These are phyloP conservation scores for Eucalyptus sp. DNA, from an alignment of 345 rosid species.

Conservation along the genomic window DNA sequence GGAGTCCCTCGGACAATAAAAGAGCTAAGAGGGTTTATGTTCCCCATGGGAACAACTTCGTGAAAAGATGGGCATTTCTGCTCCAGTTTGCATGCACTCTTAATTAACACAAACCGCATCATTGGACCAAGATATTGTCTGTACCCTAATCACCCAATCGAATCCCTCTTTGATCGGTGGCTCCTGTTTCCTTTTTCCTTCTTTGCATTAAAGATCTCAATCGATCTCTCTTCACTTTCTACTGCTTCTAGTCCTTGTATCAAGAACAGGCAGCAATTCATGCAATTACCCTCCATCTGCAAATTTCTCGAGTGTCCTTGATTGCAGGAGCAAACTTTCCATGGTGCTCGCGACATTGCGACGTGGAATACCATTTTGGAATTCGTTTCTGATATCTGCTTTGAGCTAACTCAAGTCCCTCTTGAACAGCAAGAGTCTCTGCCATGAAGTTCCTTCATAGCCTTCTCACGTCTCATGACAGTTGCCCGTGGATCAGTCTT, in stretches of 20 bases:
- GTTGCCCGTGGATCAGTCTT: neutral
- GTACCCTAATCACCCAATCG: neutral
- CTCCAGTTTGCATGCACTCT: neutral
- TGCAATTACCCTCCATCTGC: neutral
- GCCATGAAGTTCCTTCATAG: neutral
- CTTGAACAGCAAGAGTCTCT: neutral
- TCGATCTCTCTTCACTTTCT: neutral
- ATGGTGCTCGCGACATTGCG: neutral
- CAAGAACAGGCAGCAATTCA: neutral
- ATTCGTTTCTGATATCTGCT: neutral
- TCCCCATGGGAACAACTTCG: slow-evolving; percentile 5
- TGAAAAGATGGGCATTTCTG: neutral
- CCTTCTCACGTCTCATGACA: neutral
- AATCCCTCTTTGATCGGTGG: neutral
- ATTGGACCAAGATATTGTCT: slow-evolving; percentile 1
- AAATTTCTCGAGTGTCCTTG: neutral
- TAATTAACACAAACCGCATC: neutral
- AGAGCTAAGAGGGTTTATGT: neutral
- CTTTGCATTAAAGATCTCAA: neutral
- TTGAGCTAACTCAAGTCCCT: neutral
- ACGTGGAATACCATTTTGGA: neutral
- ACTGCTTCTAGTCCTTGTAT: neutral
- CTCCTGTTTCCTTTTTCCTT: neutral
- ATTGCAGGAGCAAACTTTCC: neutral
- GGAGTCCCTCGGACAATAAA: neutral